These are phyloP conservation scores for Aspergillus ustus DNA, from an alignment of 2,329 filamentous ascomycete genomes.

Conservation along the genomic window DNA sequence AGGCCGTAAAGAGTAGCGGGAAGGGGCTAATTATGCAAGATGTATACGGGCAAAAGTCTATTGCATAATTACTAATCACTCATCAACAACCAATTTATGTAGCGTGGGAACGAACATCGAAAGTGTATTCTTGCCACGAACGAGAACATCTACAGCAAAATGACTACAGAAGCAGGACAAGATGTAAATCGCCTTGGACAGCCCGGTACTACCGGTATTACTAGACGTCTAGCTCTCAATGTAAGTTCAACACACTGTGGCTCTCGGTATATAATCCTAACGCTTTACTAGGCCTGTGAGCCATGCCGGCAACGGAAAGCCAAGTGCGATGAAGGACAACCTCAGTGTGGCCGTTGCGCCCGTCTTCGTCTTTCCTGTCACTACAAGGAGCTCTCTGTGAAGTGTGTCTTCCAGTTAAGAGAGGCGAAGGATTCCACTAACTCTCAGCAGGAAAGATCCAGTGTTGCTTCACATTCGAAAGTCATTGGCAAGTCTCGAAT, in stretches of 20 bases:
- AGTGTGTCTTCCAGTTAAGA: background rate
- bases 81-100: no score
- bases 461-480: background rate
- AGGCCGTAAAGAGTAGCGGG: no score
- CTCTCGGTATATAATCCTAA: background rate
- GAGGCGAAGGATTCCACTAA: background rate
- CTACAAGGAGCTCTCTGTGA: constrained; percentile 1
- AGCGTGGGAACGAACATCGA: no score
- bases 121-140: no score
- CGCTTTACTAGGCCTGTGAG: constrained; percentile 1
- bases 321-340: constrained; percentile 9
- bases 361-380: background rate
- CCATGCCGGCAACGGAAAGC: constrained; percentile 6
- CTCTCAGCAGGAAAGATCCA: background rate
- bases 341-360: constrained; percentile 7
- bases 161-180: no score
- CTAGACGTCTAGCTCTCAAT: background rate
- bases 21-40: no score
- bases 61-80: no score
- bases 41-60: no score
- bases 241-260: background rate
- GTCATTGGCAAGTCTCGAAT: background rate
- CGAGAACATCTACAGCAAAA: no score
- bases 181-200: no score
- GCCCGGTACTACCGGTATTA: background rate